Conservation (phyloP, 345 rosid species). For the Mangifera indica region DNA sequence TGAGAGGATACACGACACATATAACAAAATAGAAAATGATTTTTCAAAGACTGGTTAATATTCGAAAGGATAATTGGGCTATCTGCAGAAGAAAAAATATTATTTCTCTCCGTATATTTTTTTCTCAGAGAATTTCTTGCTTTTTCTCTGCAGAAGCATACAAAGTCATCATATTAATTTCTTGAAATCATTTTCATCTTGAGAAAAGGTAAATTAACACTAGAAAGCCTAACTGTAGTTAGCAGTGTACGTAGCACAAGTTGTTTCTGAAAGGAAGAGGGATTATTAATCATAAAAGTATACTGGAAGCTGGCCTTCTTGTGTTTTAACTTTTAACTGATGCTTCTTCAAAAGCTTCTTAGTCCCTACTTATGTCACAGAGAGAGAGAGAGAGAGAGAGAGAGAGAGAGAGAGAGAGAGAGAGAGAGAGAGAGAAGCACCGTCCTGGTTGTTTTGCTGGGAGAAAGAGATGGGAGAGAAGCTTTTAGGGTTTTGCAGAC, state of each 20-base stretch:
- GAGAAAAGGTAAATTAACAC: background rate
- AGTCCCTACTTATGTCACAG: background rate
- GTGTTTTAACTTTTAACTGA: conserved; percentile 1
- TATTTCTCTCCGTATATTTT: background rate
- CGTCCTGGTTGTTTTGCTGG: conserved; percentile 22
- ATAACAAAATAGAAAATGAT: background rate
- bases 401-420: background rate
- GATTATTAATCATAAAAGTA: background rate
- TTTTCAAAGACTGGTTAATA: background rate
- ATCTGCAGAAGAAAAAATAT: background rate
- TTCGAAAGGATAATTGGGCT: background rate
- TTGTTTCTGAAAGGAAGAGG: conserved; percentile 5
- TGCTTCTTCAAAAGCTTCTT: conserved; percentile 14
- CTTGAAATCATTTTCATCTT: background rate
- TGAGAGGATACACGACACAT: background rate
- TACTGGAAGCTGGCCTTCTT: conserved; percentile 4
- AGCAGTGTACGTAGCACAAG: background rate
- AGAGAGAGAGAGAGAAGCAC: background rate
- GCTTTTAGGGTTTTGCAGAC: conserved; percentile 29
- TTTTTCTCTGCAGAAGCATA: no score
- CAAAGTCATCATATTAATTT: no score
- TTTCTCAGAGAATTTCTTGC: background rate
- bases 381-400: background rate
- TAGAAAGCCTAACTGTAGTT: background rate
- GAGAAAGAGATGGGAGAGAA: conserved; percentile 35